phyloP scores from a whole-genome alignment of 2,329 filamentous ascomycete genomes.

The Penicillium janthinellum region DNA sequence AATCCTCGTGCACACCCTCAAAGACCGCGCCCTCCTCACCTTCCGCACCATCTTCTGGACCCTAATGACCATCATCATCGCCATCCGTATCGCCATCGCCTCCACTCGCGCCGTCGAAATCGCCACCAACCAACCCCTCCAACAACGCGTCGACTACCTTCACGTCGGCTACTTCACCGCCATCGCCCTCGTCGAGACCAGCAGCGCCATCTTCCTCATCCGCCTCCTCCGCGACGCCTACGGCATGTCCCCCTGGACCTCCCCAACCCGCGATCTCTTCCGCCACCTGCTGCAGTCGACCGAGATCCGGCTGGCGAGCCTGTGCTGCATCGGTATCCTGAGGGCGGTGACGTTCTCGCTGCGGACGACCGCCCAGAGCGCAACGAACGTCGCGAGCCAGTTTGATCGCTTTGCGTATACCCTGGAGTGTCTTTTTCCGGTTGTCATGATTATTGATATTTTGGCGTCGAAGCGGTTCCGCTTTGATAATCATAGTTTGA shows the following conservation, averaged over 20 bases:
- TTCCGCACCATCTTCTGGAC: conserved; percentile 2
- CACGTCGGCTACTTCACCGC: conserved; percentile 6
- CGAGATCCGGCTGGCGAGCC: neutral
- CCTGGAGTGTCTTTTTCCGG: neutral
- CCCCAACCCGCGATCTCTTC: neutral
- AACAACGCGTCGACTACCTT: conserved; percentile 2
- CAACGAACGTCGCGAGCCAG: neutral
- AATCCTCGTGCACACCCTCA: conserved; percentile 4
- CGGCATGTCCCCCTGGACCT: conserved; percentile 1
- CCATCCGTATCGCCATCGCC: neutral
- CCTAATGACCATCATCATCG: neutral
- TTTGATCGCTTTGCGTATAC: conserved; percentile 2
- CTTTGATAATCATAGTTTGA: neutral
- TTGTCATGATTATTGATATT: conserved; percentile 3
- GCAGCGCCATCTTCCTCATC: neutral
- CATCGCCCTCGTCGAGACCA: conserved; percentile 1
- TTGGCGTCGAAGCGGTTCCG: neutral
- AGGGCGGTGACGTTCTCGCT: neutral
- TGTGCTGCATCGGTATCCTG: conserved; percentile 1
- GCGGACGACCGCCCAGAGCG: neutral
- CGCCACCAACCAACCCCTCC: neutral
- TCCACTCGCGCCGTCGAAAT: neutral
- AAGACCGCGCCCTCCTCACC: neutral
- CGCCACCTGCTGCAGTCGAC: conserved; percentile 1
- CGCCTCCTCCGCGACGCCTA: conserved; percentile 2